Evolutionary conservation across 2,329 filamentous ascomycete genomes (phyloP).

Genomic region (Aspergillus sp.): DNA sequence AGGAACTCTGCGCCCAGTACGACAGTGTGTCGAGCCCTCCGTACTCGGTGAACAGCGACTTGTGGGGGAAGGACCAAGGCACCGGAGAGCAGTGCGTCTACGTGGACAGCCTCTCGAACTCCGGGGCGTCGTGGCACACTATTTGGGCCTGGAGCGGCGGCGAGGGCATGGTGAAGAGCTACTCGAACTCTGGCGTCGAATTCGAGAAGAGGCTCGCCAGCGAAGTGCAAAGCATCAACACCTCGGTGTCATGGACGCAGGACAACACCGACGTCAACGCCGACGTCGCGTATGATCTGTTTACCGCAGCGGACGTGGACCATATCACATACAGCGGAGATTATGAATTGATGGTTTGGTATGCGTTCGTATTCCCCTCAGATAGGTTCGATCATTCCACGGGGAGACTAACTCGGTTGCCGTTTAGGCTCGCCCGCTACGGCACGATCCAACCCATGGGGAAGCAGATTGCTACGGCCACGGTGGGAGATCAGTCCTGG

Average conservation of each 20-base stretch:
- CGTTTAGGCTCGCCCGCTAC: constrained; percentile 42
- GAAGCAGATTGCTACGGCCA: constrained; percentile 48
- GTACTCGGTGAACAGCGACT: constrained; percentile 50
- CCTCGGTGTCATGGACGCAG: constrained; percentile 47
- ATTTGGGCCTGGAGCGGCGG: constrained; percentile 42
- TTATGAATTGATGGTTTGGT: constrained; percentile 64
- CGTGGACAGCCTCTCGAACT: constrained; percentile 27
- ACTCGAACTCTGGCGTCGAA: constrained; percentile 42
- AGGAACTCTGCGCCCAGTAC: constrained; percentile 14
- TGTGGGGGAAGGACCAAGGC: constrained; percentile 41
- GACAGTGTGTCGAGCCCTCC: constrained; percentile 28
- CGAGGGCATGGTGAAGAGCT: constrained; percentile 8
- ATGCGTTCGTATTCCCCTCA: not conserved
- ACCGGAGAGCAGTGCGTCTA: constrained; percentile 41
- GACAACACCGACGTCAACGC: constrained; percentile 47
- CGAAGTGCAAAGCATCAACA: constrained; percentile 35
- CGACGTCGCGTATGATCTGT: constrained; percentile 60
- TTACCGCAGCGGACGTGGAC: constrained; percentile 43
- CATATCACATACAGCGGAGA: constrained; percentile 43
- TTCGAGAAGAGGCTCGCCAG: constrained; percentile 26
- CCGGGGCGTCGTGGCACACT: constrained; percentile 37
- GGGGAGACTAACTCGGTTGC: no score
- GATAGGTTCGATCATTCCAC: no score
- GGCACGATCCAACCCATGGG: constrained; percentile 56
- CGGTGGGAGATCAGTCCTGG: constrained; percentile 51